phyloP scores from a whole-genome alignment of 179 eudicot species.

The Beta corolliflora region DNA sequence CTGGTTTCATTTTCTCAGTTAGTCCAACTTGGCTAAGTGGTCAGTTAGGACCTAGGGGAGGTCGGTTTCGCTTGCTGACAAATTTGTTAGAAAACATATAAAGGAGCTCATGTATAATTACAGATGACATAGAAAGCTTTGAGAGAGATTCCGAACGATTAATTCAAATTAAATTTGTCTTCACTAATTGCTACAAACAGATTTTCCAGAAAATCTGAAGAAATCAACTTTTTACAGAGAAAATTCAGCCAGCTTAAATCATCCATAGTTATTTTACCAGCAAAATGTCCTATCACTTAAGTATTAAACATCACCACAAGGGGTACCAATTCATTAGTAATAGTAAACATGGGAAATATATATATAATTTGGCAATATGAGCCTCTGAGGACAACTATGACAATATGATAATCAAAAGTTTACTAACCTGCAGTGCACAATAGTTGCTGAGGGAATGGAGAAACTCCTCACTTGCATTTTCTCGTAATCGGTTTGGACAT shows the following conservation, averaged over 20 bases:
- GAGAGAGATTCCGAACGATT: background rate
- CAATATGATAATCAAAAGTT: conserved; percentile 1
- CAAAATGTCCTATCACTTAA: background rate
- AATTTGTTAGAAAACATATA: background rate
- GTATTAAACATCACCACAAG: background rate
- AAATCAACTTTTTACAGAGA: background rate
- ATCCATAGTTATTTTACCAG: background rate
- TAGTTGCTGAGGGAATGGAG: no score
- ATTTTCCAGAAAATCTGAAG: background rate
- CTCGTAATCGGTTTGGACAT: conserved; percentile 96
- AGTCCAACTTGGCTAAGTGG: background rate
- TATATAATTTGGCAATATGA: background rate
- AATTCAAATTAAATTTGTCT: background rate
- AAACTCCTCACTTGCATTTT: conserved; percentile 83
- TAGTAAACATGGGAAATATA: background rate
- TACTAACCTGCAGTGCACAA: conserved; percentile 92
- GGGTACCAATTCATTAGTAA: background rate
- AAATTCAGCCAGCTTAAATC: background rate
- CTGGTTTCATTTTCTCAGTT: background rate
- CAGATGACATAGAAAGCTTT: background rate
- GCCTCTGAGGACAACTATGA: background rate
- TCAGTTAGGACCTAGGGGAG: background rate
- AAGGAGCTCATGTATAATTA: background rate
- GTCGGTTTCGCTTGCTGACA: background rate
- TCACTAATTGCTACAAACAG: background rate